phyloP scores from a whole-genome alignment of 2,329 filamentous ascomycete genomes.

The Verticillium albo-atrum region DNA sequence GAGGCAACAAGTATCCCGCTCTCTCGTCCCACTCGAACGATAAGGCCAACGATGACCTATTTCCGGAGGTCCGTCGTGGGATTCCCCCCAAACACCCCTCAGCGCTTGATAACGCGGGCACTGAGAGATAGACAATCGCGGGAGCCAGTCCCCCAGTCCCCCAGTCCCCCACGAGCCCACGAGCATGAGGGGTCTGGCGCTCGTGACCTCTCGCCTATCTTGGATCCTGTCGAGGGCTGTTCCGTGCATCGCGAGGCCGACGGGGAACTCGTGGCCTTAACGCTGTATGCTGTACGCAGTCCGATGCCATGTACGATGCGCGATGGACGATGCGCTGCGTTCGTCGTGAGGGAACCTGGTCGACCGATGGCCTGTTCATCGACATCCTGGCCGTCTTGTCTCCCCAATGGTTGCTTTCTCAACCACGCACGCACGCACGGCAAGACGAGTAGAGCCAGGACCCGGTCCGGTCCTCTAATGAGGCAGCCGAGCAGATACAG shows the following conservation, averaged over 20 bases:
- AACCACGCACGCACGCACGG: background rate
- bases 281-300: background rate
- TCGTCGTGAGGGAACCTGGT: background rate
- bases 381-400: background rate
- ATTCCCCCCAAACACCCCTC: background rate
- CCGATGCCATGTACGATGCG: background rate
- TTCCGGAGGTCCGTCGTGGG: background rate
- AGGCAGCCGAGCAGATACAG: background rate
- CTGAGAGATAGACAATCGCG: background rate
- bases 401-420: background rate
- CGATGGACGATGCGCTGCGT: no score
- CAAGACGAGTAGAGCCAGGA: background rate
- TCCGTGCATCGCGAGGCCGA: background rate
- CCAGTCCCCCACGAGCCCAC: no score
- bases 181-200: background rate
- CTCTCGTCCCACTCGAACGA: background rate
- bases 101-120: background rate
- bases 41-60: background rate
- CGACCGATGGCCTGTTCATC: background rate
- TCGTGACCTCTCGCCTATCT: background rate
- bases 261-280: background rate
- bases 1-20: background rate
- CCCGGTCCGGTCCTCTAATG: background rate
- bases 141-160: background rate
- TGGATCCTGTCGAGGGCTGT: background rate